Percentiles rank a stretch among this genome's conserved stretches.
phyloP scores from a whole-genome alignment of 2,329 filamentous ascomycete species.

The Tolypocladium paradoxum region DNA sequence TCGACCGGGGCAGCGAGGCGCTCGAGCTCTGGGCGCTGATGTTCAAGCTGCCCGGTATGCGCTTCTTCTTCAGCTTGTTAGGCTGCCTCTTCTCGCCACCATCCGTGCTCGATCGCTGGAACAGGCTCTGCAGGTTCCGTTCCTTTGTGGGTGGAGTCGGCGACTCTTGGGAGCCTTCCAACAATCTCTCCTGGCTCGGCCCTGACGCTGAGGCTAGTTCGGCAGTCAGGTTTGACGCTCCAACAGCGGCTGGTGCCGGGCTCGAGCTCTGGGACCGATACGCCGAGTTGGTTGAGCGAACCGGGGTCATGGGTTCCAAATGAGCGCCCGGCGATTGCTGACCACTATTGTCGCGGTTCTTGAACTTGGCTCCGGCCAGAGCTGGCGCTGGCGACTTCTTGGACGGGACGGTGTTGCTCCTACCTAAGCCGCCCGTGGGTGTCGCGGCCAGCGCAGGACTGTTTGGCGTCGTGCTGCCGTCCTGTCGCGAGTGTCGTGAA shows the following conservation, averaged over 20 bases:
- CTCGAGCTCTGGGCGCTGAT: slow-evolving; percentile 86
- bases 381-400: slow-evolving; percentile 71
- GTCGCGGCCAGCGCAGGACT: slow-evolving; percentile 46
- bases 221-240: slow-evolving; percentile 14
- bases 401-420: slow-evolving; percentile 87
- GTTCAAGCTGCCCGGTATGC: slow-evolving; percentile 63
- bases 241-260: slow-evolving; percentile 15
- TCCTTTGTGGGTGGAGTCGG: slow-evolving; percentile 55
- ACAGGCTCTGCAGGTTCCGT: slow-evolving; percentile 56
- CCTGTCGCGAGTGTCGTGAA: slow-evolving; percentile 73
- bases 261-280: slow-evolving; percentile 12
- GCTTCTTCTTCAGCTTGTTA: slow-evolving; percentile 87
- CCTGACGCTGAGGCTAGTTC: slow-evolving; percentile 21
- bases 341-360: slow-evolving; percentile 23
- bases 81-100: slow-evolving; percentile 59
- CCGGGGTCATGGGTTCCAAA: slow-evolving; percentile 27
- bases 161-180: slow-evolving; percentile 28
- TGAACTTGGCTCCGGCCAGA: slow-evolving; percentile 56
- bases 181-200: slow-evolving; percentile 38
- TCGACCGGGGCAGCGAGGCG: slow-evolving; percentile 51
- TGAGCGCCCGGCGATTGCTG: slow-evolving; percentile 19
- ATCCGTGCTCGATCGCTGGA: slow-evolving; percentile 55
- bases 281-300: slow-evolving; percentile 13
- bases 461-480: slow-evolving; percentile 59
- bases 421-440: slow-evolving; percentile 43